Conservation (phyloP, 1,284 basidiomycete genomes). For the Ganoderma lucidum region DNA sequence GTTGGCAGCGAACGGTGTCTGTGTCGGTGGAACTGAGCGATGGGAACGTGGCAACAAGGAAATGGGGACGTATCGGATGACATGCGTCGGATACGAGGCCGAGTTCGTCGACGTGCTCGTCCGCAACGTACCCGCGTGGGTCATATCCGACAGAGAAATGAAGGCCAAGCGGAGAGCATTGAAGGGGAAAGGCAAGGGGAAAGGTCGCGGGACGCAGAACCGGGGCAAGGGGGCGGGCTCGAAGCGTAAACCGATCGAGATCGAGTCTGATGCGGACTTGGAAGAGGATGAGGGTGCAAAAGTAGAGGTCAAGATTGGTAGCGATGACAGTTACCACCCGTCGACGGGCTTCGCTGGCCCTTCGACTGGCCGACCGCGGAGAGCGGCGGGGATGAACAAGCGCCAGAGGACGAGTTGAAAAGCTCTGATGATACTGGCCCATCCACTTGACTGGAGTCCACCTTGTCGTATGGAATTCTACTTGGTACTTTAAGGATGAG, state of each 20-base stretch:
- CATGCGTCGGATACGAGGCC: conserved; percentile 11
- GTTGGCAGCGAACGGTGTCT: no score
- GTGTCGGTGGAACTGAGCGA: background rate
- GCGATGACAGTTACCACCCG: background rate
- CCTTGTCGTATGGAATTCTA: no score
- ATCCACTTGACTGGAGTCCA: no score
- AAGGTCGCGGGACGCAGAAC: background rate
- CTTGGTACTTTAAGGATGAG: no score
- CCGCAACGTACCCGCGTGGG: background rate
- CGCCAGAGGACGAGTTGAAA: background rate
- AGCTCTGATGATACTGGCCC: no score
- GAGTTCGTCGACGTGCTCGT: background rate
- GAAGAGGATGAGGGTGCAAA: background rate
- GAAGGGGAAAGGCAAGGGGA: background rate
- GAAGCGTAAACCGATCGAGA: background rate
- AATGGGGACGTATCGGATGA: conserved; percentile 1
- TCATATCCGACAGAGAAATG: background rate
- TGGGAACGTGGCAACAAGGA: background rate
- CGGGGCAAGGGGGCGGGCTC: background rate
- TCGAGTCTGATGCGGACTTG: background rate
- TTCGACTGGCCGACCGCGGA: background rate
- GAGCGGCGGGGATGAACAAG: background rate
- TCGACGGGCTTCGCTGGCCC: background rate
- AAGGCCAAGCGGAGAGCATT: background rate
- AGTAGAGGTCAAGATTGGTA: background rate